Base-by-base conservation (phyloP, 2,329 filamentous ascomycete genomes). In the Cytospora piceicola region DNA sequence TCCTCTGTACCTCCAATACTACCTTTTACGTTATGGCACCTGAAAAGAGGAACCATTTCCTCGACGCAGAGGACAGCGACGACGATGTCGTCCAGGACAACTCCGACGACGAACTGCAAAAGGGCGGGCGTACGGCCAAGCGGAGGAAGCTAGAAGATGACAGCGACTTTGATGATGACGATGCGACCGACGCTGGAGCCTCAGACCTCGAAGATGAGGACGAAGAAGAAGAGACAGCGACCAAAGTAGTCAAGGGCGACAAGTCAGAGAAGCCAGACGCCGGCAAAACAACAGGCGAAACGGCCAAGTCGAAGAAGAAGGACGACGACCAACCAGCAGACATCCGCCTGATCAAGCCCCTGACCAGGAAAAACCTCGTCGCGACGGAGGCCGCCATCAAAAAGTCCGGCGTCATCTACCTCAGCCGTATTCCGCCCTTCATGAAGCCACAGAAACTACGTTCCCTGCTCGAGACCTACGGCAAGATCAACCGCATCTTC, bases 381-480 rank as follows among this genome's bases (percentile, higher is more conserved):
- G 82, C 83, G 6, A 85, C 87, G 14, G 85, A 88, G 68, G 84
- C 84, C 42, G 87, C 88, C 27, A 83, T 90, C 67, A 87, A 86
- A 71, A 90, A 88, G 74, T 93, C 91, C 0, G 92, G 92, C 69
- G 90, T 96, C 15, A 82, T 95, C 67, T 96, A 95, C 78, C 83
- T 96, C 68, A 94, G 91, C 5, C 88, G 92, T 66, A 87, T 95
- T 69, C 92, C 93, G 4, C 93, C 93, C 0, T 96, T 94, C 77
- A 95, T 96, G 91, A 94, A 93, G 73, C 91, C 92, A 8, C 81
- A 83, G 60, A 94, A 94, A 73, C 82, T 95, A 51, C 88, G 90
- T 70, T 88, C 89, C 22, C 87, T 93, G 17, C 86, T 95, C 62
- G 83, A 88, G 68, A 90, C 89, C 12, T 92, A 93, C 77, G 92